Conservation (phyloP, 163 green algal genomes). For the Chlamydomonas reinhardtii region DNA sequence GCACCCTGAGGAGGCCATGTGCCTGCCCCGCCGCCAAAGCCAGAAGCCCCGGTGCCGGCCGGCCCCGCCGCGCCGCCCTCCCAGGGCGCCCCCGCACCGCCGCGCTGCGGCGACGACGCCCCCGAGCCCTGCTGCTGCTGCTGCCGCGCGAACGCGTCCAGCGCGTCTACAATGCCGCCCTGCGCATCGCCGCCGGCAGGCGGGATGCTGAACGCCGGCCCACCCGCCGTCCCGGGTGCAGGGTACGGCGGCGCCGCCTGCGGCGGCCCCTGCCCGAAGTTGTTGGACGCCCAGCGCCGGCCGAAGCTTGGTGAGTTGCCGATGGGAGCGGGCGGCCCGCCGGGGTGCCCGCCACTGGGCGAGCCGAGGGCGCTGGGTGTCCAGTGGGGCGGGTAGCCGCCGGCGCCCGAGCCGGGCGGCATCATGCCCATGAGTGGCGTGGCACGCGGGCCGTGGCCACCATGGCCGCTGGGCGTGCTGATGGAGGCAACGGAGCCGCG, state of each 20-base stretch:
- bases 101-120: too few relatives aligned
- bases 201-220: too few relatives aligned
- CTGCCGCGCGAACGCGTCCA: too few relatives aligned
- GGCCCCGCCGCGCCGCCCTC: neutral
- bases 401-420: neutral
- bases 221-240: neutral
- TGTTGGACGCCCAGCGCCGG: constrained; percentile 13
- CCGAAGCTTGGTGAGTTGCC: constrained; percentile 36
- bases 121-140: too few relatives aligned
- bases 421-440: neutral
- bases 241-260: constrained; percentile 1
- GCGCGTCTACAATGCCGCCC: too few relatives aligned
- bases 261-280: neutral
- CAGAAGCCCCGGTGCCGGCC: neutral
- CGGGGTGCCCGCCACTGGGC: neutral
- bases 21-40: neutral
- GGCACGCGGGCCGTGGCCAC: neutral
- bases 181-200: too few relatives aligned
- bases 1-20: neutral
- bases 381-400: neutral
- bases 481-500: constrained; percentile 2
- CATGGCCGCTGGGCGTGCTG: neutral
- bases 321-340: neutral
- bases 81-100: neutral
- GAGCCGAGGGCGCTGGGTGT: neutral